Evolutionary conservation across 2,329 filamentous ascomycete genomes (phyloP), one percentile per base, ranked within the genome.

Genomic region (Ceratocystis cacaofunesta): DNA sequence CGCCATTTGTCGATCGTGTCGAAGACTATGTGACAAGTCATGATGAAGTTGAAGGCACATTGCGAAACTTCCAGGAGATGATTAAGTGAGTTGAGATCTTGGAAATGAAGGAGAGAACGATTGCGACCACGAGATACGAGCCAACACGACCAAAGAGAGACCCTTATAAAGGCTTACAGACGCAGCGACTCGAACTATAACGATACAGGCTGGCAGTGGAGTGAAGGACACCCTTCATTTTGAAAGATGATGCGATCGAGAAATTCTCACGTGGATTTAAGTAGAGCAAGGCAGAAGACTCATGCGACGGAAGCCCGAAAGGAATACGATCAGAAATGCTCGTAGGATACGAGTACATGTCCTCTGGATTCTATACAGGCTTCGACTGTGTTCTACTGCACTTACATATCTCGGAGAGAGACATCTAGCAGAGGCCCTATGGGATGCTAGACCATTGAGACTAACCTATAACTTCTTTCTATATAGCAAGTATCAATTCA

Each of bases 401-500:
- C 10, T 41, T 12, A 12, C 36, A 41, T 41, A 41, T 12, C 3
- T 41, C 12, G 36, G 36, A 12, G 10, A 4, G 36, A 41, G 36
- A 41, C 36, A 41, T 25, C 1, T 52, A 10, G 19, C 5, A 12
- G 7, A 1, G 48, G 10, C 1, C 19, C 19, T 15, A 25, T 41
- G 3, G 10, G 8, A 41, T 12, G 10, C 36, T 41, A 41, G 10
- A 41, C 36, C 10, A 4, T 12, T 19, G 36, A 60, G 28, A 32
- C 63, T 64, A 44, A 64, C 50, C 12, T 8, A 4, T 10, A 36
- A 30, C 25, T 32, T 25, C 19, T 22, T 65, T 48, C 19, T 15
- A 17, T 22, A 22, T 73, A 95, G 91, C 71, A 99, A 99, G 82
- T 99, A 99, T 79, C 94, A 97, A 76, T 99, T 97, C 78, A 99